Evolutionary conservation across 768 basidiomycete species (phyloP).

Genomic region (Piloderma croceum): DNA sequence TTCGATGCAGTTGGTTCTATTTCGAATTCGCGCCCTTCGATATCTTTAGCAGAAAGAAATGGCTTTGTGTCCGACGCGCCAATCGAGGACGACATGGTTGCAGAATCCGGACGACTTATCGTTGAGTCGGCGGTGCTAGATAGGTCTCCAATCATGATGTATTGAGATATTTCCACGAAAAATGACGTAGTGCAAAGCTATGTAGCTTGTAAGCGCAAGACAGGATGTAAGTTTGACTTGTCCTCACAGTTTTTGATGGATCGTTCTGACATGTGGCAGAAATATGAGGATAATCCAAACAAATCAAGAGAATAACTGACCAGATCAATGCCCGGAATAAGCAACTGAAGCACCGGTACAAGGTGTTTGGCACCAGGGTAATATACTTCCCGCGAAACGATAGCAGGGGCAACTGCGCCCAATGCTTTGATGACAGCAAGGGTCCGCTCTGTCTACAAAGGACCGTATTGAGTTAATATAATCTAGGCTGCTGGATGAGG

Average conservation of each 20-base stretch:
- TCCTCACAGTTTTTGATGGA: slow-evolving; percentile 65
- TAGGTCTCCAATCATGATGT: slow-evolving; percentile 67
- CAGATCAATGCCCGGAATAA: slow-evolving; percentile 84
- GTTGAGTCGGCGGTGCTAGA: slow-evolving; percentile 28
- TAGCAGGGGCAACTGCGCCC: slow-evolving; percentile 71
- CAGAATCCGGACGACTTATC: too few relatives aligned
- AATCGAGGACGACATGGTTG: slow-evolving; percentile 29
- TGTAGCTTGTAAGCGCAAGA: slow-evolving; percentile 9
- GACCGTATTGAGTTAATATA: slow-evolving; percentile 6
- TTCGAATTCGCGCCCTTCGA: slow-evolving; percentile 33
- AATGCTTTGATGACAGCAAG: slow-evolving; percentile 82
- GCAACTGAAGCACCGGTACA: slow-evolving; percentile 69
- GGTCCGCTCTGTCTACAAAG: slow-evolving; percentile 69
- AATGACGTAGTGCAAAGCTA: slow-evolving; percentile 73
- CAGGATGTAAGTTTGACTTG: slow-evolving; percentile 1
- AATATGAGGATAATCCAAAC: too few relatives aligned
- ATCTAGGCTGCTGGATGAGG: background rate
- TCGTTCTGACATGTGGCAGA: slow-evolving; percentile 49
- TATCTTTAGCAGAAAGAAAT: slow-evolving; percentile 33
- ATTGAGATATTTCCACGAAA: slow-evolving; percentile 68
- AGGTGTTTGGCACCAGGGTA: slow-evolving; percentile 80
- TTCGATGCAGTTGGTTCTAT: slow-evolving; percentile 40
- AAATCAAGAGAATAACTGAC: slow-evolving; percentile 33
- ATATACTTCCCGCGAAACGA: slow-evolving; percentile 75
- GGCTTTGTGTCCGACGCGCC: slow-evolving; percentile 9